phyloP scores from a whole-genome alignment of 129 eudicot genomes.

The Flaveria bidentis region DNA sequence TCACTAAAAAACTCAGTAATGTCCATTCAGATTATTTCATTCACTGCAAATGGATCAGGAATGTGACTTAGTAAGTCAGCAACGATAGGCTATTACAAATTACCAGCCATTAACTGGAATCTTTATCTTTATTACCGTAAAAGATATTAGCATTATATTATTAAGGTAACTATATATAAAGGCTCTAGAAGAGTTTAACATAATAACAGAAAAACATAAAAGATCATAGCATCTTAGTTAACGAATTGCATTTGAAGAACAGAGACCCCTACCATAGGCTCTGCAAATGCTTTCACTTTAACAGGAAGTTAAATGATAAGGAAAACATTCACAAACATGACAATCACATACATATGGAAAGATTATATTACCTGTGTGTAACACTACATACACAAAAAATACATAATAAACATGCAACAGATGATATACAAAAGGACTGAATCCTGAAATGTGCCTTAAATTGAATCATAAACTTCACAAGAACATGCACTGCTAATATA shows the following conservation, averaged over 20 bases:
- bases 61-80: neutral
- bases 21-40: constrained; percentile 42
- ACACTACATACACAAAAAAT: neutral
- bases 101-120: neutral
- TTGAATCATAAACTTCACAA: neutral
- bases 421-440: neutral
- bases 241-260: too few species aligned
- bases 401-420: neutral
- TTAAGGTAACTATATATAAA: neutral
- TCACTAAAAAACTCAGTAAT: constrained; percentile 37
- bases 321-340: too few species aligned
- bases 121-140: too few species aligned
- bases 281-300: too few species aligned
- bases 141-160: neutral
- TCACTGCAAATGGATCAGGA: constrained; percentile 36
- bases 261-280: too few species aligned
- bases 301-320: too few species aligned
- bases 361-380: neutral
- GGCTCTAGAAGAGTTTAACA: too few species aligned
- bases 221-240: too few species aligned
- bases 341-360: too few species aligned
- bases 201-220: too few species aligned
- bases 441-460: neutral
- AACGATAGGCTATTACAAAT: neutral
- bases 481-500: too few species aligned